phyloP scores from a whole-genome alignment of 257 asterid genomes.

The Scutellaria minor region DNA sequence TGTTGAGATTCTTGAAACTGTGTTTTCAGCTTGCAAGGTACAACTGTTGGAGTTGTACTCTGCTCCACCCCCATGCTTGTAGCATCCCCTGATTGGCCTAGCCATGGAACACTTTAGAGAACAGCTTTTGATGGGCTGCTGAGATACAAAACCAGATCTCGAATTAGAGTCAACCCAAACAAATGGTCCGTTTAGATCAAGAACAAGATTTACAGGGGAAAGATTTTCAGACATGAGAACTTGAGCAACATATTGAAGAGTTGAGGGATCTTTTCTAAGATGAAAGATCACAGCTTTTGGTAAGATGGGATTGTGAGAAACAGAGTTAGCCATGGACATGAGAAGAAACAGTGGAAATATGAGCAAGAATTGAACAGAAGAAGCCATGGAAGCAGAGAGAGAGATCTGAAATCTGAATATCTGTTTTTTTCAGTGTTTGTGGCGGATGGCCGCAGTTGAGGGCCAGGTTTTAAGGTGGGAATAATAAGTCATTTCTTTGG shows the following conservation, averaged over 20 bases:
- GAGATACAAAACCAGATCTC: slow-evolving; percentile 35
- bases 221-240: slow-evolving; percentile 47
- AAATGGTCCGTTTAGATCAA: slow-evolving; percentile 63
- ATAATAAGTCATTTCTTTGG: background rate
- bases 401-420: background rate
- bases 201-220: slow-evolving; percentile 48
- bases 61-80: slow-evolving; percentile 22
- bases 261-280: slow-evolving; percentile 54
- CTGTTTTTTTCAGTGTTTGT: slow-evolving; percentile 26
- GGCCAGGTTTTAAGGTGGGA: slow-evolving; percentile 40
- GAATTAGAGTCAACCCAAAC: slow-evolving; percentile 57
- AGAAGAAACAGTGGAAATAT: slow-evolving; percentile 36
- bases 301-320: slow-evolving; percentile 56
- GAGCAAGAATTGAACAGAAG: slow-evolving; percentile 29
- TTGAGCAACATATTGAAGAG: slow-evolving; percentile 63
- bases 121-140: slow-evolving; percentile 42
- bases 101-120: slow-evolving; percentile 78
- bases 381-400: slow-evolving; percentile 45
- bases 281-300: slow-evolving; percentile 68
- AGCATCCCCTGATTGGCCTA: slow-evolving; percentile 40
- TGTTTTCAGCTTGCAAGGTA: slow-evolving; percentile 51
- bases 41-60: slow-evolving; percentile 50
- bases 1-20: slow-evolving; percentile 49
- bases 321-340: slow-evolving; percentile 24
- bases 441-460: slow-evolving; percentile 58